Evolutionary conservation across 2,329 filamentous ascomycete species (phyloP).

Genomic region (Microthyrium microscopicum): DNA sequence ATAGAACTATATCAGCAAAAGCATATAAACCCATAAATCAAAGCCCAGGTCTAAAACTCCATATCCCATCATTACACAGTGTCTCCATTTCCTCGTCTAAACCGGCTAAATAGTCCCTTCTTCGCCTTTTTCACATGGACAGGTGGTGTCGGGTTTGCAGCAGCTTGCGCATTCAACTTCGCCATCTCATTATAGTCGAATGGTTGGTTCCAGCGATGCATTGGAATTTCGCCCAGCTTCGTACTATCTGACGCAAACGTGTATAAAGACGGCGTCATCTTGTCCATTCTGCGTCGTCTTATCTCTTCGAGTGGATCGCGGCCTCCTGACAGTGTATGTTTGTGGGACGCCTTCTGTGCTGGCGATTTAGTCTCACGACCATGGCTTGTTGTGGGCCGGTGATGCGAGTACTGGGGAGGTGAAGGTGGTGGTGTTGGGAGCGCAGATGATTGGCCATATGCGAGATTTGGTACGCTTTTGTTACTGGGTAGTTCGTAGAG

Average conservation of each 20-base stretch:
- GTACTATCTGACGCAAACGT: slow-evolving; percentile 29
- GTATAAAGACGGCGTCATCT: slow-evolving; percentile 19
- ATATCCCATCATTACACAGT: too few relatives aligned
- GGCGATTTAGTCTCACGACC: background rate
- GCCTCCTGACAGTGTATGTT: background rate
- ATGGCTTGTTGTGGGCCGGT: slow-evolving; percentile 1
- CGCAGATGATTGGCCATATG: background rate
- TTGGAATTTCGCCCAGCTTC: slow-evolving; percentile 31
- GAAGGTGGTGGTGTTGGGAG: background rate
- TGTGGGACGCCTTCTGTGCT: background rate
- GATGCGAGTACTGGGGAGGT: background rate
- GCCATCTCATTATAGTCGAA: slow-evolving; percentile 27
- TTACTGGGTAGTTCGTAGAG: background rate
- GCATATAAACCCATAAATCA: too few relatives aligned
- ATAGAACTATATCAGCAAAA: too few relatives aligned
- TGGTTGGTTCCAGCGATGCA: slow-evolving; percentile 26
- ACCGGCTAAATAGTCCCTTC: background rate
- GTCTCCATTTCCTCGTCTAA: too few relatives aligned
- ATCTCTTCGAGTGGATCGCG: background rate
- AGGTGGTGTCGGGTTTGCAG: slow-evolving; percentile 13
- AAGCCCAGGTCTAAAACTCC: too few relatives aligned
- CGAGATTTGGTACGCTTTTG: background rate
- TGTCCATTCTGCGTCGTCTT: background rate
- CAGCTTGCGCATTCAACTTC: slow-evolving; percentile 24
- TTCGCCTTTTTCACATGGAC: background rate